These are phyloP conservation scores for Funneliformis geosporum DNA, from an alignment of 192 early-diverging fungal species.

Conservation along the genomic window DNA sequence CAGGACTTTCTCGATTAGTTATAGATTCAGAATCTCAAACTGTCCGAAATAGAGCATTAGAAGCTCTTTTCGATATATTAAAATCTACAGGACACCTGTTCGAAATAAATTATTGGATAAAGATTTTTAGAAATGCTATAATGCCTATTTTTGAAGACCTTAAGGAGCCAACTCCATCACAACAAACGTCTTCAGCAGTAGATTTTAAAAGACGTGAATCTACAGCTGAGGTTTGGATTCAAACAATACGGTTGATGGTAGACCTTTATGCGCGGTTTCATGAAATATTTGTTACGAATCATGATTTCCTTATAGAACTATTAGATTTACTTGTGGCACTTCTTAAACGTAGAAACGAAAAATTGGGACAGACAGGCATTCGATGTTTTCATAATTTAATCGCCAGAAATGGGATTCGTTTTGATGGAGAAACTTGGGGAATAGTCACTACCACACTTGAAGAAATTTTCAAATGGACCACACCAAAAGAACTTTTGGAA, in stretches of 20 bases:
- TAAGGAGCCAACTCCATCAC: conserved; percentile 40
- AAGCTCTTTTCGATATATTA: conserved; percentile 81
- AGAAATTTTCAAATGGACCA: conserved; percentile 80
- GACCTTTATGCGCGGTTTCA: conserved; percentile 79
- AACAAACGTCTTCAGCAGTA: conserved; percentile 56
- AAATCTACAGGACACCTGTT: conserved; percentile 79
- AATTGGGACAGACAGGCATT: conserved; percentile 84
- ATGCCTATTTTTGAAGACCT: conserved; percentile 93
- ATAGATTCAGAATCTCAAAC: conserved; percentile 45
- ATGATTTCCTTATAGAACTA: conserved; percentile 79
- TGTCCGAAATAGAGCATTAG: conserved; percentile 63
- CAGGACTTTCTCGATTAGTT: conserved; percentile 47
- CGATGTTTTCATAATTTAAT: conserved; percentile 89
- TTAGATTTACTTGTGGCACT: conserved; percentile 59
- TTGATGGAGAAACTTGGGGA: conserved; percentile 77
- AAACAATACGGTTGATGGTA: conserved; percentile 84
- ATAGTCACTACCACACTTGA: conserved; percentile 70
- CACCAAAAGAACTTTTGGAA: conserved; percentile 75
- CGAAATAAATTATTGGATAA: conserved; percentile 78
- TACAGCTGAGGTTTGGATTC: conserved; percentile 89
- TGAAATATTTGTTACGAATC: conserved; percentile 68
- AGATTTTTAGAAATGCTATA: conserved; percentile 79
- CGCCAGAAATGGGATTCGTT: conserved; percentile 70
- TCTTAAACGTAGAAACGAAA: conserved; percentile 73
- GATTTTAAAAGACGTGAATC: conserved; percentile 83